Conservation (phyloP, 2,329 filamentous ascomycete species). For the Cercospora janseana region DNA sequence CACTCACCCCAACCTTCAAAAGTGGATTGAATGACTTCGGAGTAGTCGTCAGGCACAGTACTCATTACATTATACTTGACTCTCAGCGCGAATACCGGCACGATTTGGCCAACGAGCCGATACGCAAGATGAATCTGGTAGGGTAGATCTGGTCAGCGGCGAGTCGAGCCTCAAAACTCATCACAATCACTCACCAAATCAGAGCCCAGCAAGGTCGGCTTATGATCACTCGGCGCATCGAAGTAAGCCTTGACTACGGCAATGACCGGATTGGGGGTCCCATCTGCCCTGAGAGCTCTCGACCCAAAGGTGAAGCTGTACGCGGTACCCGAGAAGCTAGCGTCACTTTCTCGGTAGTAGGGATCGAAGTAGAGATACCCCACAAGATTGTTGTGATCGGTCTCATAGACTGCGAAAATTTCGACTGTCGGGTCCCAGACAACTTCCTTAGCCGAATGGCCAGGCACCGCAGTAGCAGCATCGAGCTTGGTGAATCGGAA, state of each 20-base stretch:
- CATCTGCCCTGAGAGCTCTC: not conserved
- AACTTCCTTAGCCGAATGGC: not conserved
- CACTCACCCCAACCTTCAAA: not conserved
- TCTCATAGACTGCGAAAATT: not conserved
- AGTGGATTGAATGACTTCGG: not conserved
- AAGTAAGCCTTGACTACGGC: not conserved
- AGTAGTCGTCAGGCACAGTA: not conserved
- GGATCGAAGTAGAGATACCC: not conserved
- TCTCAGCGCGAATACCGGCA: not conserved
- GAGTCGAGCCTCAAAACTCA: not conserved
- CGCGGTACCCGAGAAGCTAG: not conserved
- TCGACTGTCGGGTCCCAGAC: not conserved
- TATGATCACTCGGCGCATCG: not conserved
- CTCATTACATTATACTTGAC: not conserved
- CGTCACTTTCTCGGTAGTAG: not conserved
- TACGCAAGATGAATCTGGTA: not conserved
- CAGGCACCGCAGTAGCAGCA: not conserved
- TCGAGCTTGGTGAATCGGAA: not conserved
- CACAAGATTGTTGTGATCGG: not conserved
- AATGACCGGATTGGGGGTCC: not conserved
- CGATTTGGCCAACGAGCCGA: not conserved
- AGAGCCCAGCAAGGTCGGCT: not conserved
- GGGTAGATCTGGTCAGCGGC: not conserved
- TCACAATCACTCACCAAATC: not conserved
- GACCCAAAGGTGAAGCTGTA: not conserved